Conservation (phyloP, 306 rosid species). For the Senna siamea region DNA sequence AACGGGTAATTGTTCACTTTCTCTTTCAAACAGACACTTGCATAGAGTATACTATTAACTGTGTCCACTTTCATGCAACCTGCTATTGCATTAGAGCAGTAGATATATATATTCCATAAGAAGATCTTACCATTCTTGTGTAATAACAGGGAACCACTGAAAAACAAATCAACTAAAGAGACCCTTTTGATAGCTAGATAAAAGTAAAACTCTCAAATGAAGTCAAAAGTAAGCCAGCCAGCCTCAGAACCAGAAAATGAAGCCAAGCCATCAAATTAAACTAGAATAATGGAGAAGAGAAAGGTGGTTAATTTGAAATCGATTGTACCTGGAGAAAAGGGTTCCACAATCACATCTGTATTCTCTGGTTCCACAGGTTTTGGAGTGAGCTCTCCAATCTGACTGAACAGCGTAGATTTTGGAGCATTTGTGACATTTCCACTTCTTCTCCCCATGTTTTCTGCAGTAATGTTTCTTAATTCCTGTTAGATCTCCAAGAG, state of each 20-base stretch:
- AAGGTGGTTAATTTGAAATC: too few species aligned
- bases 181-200: too few species aligned
- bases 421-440: conserved; percentile 97
- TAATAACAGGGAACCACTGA: too few species aligned
- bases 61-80: conserved; percentile 58
- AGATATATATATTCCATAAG: conserved; percentile 27
- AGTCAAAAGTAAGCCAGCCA: too few species aligned
- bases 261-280: too few species aligned
- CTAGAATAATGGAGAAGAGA: too few species aligned
- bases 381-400: conserved; percentile 98
- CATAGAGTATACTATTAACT: conserved; percentile 28
- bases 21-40: conserved; percentile 49
- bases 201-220: too few species aligned
- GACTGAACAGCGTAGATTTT: conserved; percentile 97
- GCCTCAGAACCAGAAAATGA: too few species aligned
- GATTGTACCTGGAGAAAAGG: conserved; percentile 96
- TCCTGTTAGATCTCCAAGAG: conserved; percentile 95
- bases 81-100: conserved; percentile 38
- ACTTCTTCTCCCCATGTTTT: conserved; percentile 98
- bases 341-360: conserved; percentile 99
- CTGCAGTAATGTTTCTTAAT: conserved; percentile 92
- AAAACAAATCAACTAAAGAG: too few species aligned
- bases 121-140: conserved; percentile 44
- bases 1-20: conserved; percentile 42
- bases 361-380: conserved; percentile 96